Conservation (phyloP, 257 asterid genomes). For the Haberlea rhodopensis region DNA sequence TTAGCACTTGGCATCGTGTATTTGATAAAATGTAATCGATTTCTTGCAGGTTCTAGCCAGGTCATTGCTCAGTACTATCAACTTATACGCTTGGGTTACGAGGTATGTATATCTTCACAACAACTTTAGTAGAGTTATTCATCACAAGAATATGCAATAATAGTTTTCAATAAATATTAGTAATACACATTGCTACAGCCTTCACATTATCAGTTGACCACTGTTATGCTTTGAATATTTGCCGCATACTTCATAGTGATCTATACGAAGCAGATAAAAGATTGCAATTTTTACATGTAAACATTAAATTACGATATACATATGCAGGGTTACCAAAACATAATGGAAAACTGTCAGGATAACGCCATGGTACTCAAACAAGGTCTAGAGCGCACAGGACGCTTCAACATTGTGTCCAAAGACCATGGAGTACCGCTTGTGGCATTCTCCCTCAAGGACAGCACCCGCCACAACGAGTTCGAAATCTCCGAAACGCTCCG, state of each 20-base stretch:
- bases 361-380: constrained; percentile 62
- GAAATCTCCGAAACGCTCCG: constrained; percentile 68
- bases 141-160: too few species aligned
- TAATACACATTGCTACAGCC: too few species aligned
- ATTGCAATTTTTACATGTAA: too few species aligned
- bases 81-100: constrained; percentile 71
- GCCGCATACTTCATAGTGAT: too few species aligned
- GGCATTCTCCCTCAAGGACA: constrained; percentile 85
- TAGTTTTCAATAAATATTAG: too few species aligned
- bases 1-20: too few species aligned
- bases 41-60: constrained; percentile 74
- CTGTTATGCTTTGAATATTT: neutral
- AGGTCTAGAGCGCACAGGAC: constrained; percentile 68
- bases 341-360: constrained; percentile 85
- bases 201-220: too few species aligned
- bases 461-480: constrained; percentile 63
- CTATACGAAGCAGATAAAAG: too few species aligned
- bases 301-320: neutral
- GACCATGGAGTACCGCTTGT: constrained; percentile 85
- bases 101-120: constrained; percentile 37
- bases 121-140: too few species aligned
- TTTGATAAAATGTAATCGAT: neutral
- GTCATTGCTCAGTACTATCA: constrained; percentile 90
- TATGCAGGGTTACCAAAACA: constrained; percentile 65
- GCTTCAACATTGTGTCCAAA: constrained; percentile 70